Evolutionary conservation across 2,329 filamentous ascomycete species (phyloP).

Genomic region (Epichloe hybrida): DNA sequence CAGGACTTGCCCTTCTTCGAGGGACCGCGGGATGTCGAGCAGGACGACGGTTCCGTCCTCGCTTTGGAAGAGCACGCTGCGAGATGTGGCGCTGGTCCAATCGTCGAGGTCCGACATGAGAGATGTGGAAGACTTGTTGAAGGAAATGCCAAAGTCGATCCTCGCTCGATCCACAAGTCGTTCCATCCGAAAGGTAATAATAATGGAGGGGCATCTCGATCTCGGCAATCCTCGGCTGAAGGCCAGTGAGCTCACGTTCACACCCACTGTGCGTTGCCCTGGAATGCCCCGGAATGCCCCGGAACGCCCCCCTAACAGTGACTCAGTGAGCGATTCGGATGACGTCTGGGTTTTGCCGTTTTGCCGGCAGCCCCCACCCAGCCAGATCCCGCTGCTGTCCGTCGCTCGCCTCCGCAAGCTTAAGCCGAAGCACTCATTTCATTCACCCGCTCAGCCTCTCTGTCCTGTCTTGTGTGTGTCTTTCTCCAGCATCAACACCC

Average conservation of each 20-base stretch:
- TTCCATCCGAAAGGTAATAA: too few relatives aligned
- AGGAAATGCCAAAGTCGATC: too few relatives aligned
- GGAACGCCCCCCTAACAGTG: too few relatives aligned
- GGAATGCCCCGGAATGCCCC: too few relatives aligned
- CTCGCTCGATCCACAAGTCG: too few relatives aligned
- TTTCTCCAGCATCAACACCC: too few relatives aligned
- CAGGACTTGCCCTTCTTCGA: slow-evolving; percentile 50
- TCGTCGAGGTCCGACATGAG: not conserved
- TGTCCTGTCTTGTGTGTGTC: too few relatives aligned
- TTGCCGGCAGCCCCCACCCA: too few relatives aligned
- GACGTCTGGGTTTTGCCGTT: not conserved
- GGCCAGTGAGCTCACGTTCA: too few relatives aligned
- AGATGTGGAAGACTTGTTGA: not conserved
- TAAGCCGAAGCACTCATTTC: not conserved
- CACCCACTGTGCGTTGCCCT: too few relatives aligned
- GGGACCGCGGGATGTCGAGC: slow-evolving; percentile 56
- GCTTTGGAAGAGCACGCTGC: slow-evolving; percentile 21
- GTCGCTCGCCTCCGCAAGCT: not conserved
- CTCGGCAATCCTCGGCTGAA: slow-evolving; percentile 11
- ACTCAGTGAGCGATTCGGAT: not conserved
- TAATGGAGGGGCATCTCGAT: not conserved
- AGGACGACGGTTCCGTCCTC: slow-evolving; percentile 35
- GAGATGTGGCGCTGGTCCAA: slow-evolving; percentile 1
- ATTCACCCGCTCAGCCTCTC: too few relatives aligned
- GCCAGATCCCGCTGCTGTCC: not conserved